phyloP scores from a whole-genome alignment of 495 filamentous ascomycete species.

The Paragyromitra xinjiangensis region DNA sequence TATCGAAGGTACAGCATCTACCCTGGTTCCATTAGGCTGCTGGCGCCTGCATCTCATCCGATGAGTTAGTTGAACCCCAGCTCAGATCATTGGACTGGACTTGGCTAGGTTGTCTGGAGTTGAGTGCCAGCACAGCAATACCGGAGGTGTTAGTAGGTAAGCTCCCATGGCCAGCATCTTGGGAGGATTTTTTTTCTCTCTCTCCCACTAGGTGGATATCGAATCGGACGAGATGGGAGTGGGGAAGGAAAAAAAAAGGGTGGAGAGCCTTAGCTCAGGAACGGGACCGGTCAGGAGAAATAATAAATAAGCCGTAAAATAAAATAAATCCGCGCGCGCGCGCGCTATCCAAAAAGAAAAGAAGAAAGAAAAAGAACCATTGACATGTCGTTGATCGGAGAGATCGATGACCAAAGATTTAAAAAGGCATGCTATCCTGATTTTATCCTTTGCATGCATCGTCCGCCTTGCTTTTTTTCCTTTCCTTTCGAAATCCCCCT shows the following conservation, averaged over 20 bases:
- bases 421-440: constrained; percentile 40
- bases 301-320: neutral
- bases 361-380: constrained; percentile 14
- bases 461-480: constrained; percentile 44
- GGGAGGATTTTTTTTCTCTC: constrained; percentile 10
- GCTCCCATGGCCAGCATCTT: constrained; percentile 7
- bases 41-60: constrained; percentile 47
- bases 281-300: constrained; percentile 13
- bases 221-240: constrained; percentile 43
- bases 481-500: neutral
- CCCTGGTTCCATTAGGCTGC: constrained; percentile 31
- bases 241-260: neutral
- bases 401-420: constrained; percentile 42
- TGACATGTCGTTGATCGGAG: constrained; percentile 47
- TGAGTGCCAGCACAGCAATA: constrained; percentile 43
- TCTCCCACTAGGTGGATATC: constrained; percentile 24
- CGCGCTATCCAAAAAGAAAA: constrained; percentile 32
- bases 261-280: neutral
- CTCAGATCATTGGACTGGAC: constrained; percentile 47
- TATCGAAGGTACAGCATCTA: constrained; percentile 42
- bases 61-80: constrained; percentile 52
- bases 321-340: constrained; percentile 5
- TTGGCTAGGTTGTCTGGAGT: constrained; percentile 21
- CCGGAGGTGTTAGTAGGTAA: constrained; percentile 3
- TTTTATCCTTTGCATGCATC: constrained; percentile 37